phyloP scores from a whole-genome alignment of 176 grass and related monocot species.

The Bonia amplexicaulis region DNA sequence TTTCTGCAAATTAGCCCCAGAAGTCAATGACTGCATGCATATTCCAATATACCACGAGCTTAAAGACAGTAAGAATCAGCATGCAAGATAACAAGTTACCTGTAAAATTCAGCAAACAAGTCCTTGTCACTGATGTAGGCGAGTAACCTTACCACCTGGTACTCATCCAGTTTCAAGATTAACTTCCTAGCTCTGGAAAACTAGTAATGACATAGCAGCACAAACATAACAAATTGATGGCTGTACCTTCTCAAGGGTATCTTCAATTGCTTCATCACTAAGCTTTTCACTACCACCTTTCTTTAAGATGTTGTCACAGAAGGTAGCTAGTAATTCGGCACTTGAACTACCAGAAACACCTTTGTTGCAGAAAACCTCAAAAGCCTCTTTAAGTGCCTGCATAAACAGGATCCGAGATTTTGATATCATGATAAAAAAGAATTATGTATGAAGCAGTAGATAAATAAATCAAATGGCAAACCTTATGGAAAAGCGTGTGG shows the following conservation, averaged over 20 bases:
- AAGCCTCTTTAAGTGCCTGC: slow-evolving; percentile 80
- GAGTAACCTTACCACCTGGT: slow-evolving; percentile 76
- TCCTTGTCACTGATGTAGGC: slow-evolving; percentile 87
- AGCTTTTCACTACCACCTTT: slow-evolving; percentile 89
- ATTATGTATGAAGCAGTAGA: neutral
- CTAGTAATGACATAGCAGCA: neutral
- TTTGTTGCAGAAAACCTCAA: slow-evolving; percentile 90
- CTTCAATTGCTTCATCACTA: slow-evolving; percentile 88
- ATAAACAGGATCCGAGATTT: slow-evolving; percentile 2
- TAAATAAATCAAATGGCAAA: slow-evolving; percentile 21
- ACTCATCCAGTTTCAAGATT: slow-evolving; percentile 1
- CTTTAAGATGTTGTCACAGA: slow-evolving; percentile 81
- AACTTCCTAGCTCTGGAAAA: neutral
- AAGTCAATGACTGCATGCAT: neutral
- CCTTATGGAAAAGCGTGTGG: slow-evolving; percentile 87
- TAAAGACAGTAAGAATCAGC: slow-evolving; percentile 4
- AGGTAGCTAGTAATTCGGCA: slow-evolving; percentile 73
- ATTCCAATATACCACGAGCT: neutral
- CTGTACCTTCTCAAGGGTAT: slow-evolving; percentile 76
- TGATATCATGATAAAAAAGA: neutral
- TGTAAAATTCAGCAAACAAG: slow-evolving; percentile 87
- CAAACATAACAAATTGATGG: neutral
- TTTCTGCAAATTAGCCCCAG: slow-evolving; percentile 54
- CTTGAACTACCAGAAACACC: slow-evolving; percentile 77
- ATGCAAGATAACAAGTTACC: slow-evolving; percentile 32